A percentile compares a stretch with the other conserved stretches of the same genome.
Conservation (phyloP, 495 filamentous ascomycete genomes). For the Podospora fimiseda region DNA sequence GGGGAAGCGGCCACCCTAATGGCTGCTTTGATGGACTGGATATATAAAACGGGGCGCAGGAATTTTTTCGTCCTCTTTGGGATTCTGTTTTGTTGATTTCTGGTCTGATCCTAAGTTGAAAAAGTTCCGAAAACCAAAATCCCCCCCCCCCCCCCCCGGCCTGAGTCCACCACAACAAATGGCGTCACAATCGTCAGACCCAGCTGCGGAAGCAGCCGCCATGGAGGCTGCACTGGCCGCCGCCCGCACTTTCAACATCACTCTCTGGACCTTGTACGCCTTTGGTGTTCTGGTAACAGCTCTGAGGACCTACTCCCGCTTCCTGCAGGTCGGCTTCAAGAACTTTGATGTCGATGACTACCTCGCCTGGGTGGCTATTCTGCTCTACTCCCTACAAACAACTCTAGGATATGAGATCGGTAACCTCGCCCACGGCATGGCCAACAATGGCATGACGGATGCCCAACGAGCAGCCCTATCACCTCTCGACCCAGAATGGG, state of each 20-base stretch:
- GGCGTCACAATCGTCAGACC: no score
- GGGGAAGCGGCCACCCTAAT: no score
- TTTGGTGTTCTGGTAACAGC: conserved; percentile 31
- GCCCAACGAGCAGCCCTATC: conserved; percentile 40
- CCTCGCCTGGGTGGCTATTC: conserved; percentile 33
- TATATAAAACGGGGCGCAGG: no score
- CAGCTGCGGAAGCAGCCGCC: conserved; percentile 30
- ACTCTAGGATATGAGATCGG: conserved; percentile 34
- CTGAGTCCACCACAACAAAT: no score
- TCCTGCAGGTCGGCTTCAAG: conserved; percentile 30
- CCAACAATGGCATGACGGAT: conserved; percentile 57
- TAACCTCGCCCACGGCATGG: conserved; percentile 46
- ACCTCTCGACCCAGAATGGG: conserved; percentile 43
- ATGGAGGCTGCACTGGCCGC: conserved; percentile 27
- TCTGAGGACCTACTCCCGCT: conserved; percentile 31
- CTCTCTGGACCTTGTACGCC: conserved; percentile 42
- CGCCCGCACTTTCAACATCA: conserved; percentile 32
- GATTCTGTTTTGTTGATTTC: no score
- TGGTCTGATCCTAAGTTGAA: no score
- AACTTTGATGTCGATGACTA: conserved; percentile 34
- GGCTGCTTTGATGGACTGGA: no score
- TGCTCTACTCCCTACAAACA: conserved; percentile 33
- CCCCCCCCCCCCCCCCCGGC: no score
- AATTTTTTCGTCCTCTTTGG: no score
- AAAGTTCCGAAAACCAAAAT: no score